These are phyloP conservation scores for Dichotomopilus funicola DNA, from an alignment of 2,329 filamentous ascomycete species.

Conservation along the genomic window DNA sequence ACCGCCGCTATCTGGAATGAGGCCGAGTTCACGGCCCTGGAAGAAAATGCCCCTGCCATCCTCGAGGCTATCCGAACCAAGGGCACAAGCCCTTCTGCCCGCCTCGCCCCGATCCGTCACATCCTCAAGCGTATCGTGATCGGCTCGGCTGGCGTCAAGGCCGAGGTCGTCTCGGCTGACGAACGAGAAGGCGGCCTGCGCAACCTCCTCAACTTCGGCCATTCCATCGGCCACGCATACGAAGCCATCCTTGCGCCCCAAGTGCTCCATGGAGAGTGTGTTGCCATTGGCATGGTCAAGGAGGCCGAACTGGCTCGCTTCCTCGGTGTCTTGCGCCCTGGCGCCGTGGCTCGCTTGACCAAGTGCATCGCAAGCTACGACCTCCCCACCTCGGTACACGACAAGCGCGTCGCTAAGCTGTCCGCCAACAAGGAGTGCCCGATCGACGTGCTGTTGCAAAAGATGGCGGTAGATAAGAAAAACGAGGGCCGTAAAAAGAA, in stretches of 20 bases:
- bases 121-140: conserved; percentile 75
- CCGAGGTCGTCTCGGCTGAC: conserved; percentile 86
- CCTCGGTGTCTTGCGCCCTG: conserved; percentile 75
- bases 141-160: conserved; percentile 88
- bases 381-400: conserved; percentile 75
- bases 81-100: conserved; percentile 39
- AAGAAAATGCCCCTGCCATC: conserved; percentile 72
- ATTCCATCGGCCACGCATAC: conserved; percentile 95
- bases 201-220: conserved; percentile 94
- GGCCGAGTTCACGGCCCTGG: conserved; percentile 74
- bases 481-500: conserved; percentile 95
- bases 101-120: conserved; percentile 61
- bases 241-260: conserved; percentile 95
- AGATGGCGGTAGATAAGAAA: conserved; percentile 99
- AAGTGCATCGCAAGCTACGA: conserved; percentile 96
- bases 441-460: conserved; percentile 75
- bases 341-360: conserved; percentile 78
- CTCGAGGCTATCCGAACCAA: conserved; percentile 63
- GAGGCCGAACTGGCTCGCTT: conserved; percentile 90
- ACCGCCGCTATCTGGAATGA: conserved; percentile 96
- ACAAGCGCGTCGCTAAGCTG: conserved; percentile 73
- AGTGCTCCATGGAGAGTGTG: conserved; percentile 89
- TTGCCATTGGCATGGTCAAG: conserved; percentile 97
- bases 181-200: conserved; percentile 90
- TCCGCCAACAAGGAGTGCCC: conserved; percentile 84